These are phyloP conservation scores for Bombardia bombarda DNA, from an alignment of 495 filamentous ascomycete genomes.

Conservation along the genomic window DNA sequence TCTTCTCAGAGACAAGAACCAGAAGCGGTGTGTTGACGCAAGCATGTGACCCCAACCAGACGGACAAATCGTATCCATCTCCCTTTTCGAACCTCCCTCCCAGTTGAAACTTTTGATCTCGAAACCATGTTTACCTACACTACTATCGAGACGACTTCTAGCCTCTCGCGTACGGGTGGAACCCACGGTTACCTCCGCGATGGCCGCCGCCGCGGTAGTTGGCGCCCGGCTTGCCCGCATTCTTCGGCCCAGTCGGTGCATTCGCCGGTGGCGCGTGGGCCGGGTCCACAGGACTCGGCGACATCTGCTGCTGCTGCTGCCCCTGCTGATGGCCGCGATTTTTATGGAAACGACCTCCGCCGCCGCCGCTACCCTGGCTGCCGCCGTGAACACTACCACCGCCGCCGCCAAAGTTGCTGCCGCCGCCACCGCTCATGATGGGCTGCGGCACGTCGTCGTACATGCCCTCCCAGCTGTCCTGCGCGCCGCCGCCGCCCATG, in stretches of 20 bases:
- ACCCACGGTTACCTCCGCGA: slow-evolving; percentile 66
- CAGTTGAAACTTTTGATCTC: too few species aligned
- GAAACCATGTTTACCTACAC: too few species aligned
- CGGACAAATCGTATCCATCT: too few species aligned
- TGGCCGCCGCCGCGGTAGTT: slow-evolving; percentile 95
- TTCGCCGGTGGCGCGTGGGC: slow-evolving; percentile 73
- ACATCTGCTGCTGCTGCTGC: slow-evolving; percentile 18
- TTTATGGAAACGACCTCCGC: slow-evolving; percentile 21
- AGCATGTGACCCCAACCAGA: too few species aligned
- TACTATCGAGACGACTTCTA: slow-evolving; percentile 1
- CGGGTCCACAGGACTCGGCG: slow-evolving; percentile 25
- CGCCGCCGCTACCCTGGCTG: slow-evolving; percentile 21
- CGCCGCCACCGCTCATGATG: slow-evolving; percentile 53
- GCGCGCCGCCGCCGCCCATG: slow-evolving; percentile 23
- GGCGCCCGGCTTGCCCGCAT: slow-evolving; percentile 84
- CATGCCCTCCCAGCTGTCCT: slow-evolving; percentile 96
- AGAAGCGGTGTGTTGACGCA: too few species aligned
- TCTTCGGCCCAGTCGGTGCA: slow-evolving; percentile 93
- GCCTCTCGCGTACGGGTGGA: slow-evolving; percentile 64
- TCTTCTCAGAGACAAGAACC: too few species aligned
- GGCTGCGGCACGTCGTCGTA: slow-evolving; percentile 97
- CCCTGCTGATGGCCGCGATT: slow-evolving; percentile 2
- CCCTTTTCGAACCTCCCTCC: too few species aligned
- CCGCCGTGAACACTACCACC: slow-evolving; percentile 41
- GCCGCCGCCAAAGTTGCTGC: slow-evolving; percentile 47